A percentile compares a stretch with the other conserved stretches of the same genome.
These are phyloP conservation scores for Perilla frutescens DNA, from an alignment of 257 asterid species.

Conservation along the genomic window DNA sequence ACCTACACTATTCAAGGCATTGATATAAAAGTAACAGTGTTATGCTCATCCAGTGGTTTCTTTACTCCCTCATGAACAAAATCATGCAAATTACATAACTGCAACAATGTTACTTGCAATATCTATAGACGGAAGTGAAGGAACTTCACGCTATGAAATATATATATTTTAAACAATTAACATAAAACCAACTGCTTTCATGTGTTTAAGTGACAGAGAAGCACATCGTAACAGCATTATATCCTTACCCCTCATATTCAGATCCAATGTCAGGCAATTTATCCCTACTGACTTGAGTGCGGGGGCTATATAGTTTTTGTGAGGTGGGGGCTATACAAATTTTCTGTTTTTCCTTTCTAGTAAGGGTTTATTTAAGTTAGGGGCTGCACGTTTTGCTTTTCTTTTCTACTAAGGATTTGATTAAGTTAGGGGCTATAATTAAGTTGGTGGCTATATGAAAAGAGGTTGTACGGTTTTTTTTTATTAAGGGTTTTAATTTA, in stretches of 20 bases:
- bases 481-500: no score
- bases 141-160: constrained; percentile 21
- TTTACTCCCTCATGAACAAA: constrained; percentile 8
- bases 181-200: constrained; percentile 23
- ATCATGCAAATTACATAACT: constrained; percentile 11
- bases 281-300: constrained; percentile 99
- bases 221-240: constrained; percentile 19
- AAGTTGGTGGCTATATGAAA: no score
- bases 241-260: constrained; percentile 93
- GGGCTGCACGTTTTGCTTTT: no score
- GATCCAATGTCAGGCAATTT: constrained; percentile 97
- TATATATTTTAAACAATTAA: constrained; percentile 8
- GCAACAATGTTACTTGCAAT: constrained; percentile 19
- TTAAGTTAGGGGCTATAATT: no score
- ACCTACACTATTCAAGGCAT: constrained; percentile 4
- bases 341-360: no score
- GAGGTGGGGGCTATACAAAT: no score
- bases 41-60: constrained; percentile 14
- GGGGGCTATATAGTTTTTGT: no score
- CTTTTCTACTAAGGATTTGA: no score
- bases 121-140: constrained; percentile 10
- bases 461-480: no score
- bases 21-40: constrained; percentile 20
- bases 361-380: no score
- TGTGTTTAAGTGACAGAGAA: constrained; percentile 11